These are phyloP conservation scores for Aspergillus pseudoterreus DNA, from an alignment of 2,329 filamentous ascomycete genomes.

Conservation along the genomic window DNA sequence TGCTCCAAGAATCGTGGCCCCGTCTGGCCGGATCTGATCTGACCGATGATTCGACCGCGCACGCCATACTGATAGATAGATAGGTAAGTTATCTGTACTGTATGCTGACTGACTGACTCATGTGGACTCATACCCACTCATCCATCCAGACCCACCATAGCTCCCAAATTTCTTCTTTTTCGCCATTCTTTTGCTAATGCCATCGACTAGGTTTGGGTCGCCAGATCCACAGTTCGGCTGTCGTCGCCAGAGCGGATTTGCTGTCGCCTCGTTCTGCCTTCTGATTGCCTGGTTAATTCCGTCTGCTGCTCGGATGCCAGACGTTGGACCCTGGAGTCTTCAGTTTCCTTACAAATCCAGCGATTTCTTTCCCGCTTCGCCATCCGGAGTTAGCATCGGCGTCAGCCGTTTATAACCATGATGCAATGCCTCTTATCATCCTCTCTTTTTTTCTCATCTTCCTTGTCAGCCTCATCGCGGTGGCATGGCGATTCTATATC, in stretches of 20 bases:
- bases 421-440: constrained; percentile 7
- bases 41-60: not conserved
- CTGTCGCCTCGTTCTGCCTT: not conserved
- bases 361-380: constrained; percentile 2
- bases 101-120: not conserved
- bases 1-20: no score
- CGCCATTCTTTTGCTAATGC: not conserved
- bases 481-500: constrained; percentile 2
- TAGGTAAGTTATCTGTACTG: not conserved
- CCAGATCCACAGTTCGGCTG: constrained; percentile 3
- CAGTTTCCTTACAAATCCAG: constrained; percentile 13
- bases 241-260: constrained; percentile 5
- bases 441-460: not conserved
- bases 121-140: not conserved
- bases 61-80: not conserved
- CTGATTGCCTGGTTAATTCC: constrained; percentile 13
- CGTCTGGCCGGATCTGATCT: not conserved
- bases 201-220: not conserved
- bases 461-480: not conserved
- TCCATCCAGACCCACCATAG: not conserved
- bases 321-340: constrained; percentile 4
- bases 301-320: constrained; percentile 2
- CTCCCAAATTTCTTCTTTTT: not conserved
- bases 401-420: constrained; percentile 7
- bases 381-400: constrained; percentile 12